Evolutionary conservation across 1,284 basidiomycete species (phyloP), one percentile per base, ranked within the genome.

Genomic region (Boletus nobilissimus): DNA sequence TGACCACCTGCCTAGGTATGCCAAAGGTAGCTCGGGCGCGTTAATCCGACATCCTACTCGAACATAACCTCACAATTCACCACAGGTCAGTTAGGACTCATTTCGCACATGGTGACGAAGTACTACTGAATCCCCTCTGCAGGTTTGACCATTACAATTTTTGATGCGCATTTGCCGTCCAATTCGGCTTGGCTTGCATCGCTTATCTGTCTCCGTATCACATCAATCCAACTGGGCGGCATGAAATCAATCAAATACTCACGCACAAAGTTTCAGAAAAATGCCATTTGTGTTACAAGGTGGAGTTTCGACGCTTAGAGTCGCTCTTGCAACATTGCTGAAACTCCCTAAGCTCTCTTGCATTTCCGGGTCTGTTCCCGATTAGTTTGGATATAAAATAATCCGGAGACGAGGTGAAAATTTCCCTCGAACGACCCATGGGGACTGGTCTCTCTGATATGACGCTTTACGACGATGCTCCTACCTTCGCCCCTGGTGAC

Each of bases 351-450:
- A n/a, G 26, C 24, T 36, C 60, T 32, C 14, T 73, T 54, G 69
- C 48, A 39, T 57, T 39, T 39, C n/a, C 26, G 22, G 26, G 40
- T 63, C 26, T 29, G 34, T 48, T 48, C 29, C 10, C 48, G 32
- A 18, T 51, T 34, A 14, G 24, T 40, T 40, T 29, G 32, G n/a
- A 39, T 70, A 46, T 80, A 77, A 57, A 71, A 76, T 51, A n/a
- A 6, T 14, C 26, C 10, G 10, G 11, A 24, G 24, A 34, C 19
- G 14, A 71, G 39, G 34, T 39, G n/a, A 62, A 34, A 24, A 3
- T 51, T n/a, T 65, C n/a, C 63, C 2, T 16, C 24, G 26, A 11
- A 57, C 54, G 26, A 77, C 18, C 26, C 40, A 48, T 29, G 32
- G 24, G n/a, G 51, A 16, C 38, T 34, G 5, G 57, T 14, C 9